Base-by-base conservation (phyloP, 2,329 filamentous ascomycete genomes). In the Proliferodiscus dingleyae region DNA sequence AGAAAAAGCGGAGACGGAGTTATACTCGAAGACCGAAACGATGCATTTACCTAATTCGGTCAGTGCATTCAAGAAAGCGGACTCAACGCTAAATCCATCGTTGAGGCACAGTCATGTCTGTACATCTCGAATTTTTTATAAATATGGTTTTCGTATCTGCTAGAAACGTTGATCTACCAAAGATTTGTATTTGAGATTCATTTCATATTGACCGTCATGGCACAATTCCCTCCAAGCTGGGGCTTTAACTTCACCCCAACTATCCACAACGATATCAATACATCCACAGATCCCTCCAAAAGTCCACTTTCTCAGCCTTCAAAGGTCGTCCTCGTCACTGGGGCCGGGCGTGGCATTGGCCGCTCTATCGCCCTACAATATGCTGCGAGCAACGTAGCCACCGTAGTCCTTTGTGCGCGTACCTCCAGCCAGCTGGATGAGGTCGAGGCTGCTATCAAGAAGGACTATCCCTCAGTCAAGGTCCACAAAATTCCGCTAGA, bases 301-400 rank as follows among this genome's bases (percentile, higher is more conserved):
- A 39, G 37, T n/a, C 29, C 34, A 28, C 37, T 46, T 8, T 42
- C 40, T 34, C 40, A 42, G 19, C 29, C 40, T 4, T 19, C 5
- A 2, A 34, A 34, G 8, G 32, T 34, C 2, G 16, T 34, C 16
- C 32, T 34, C 13, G 18, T 34, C 32, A 34, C 32, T 4, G 32
- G 32, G 4, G 32, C 32, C 18, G 32, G 32, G 4, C 74, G 87
- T 54, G 88, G 88, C 24, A 72, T 93, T 5, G 88, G 87, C 19
- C 72, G 66, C 5, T 65, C 65, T 23, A 62, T 68, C 10, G 61
- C 64, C 1, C 53, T 54, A 23, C 83, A 87, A 32, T 91, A 94
- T 61, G 85, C 85, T 56, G 88, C 87, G 70, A 73, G 81, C 47
- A 87, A 87, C 47, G 87, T 47, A 15, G 37, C 37, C 18, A 26